A percentile compares a stretch with the other conserved stretches of the same genome.
These are phyloP conservation scores for Rutstroemia sp. DNA, from an alignment of 2,329 filamentous ascomycete genomes.

Conservation along the genomic window DNA sequence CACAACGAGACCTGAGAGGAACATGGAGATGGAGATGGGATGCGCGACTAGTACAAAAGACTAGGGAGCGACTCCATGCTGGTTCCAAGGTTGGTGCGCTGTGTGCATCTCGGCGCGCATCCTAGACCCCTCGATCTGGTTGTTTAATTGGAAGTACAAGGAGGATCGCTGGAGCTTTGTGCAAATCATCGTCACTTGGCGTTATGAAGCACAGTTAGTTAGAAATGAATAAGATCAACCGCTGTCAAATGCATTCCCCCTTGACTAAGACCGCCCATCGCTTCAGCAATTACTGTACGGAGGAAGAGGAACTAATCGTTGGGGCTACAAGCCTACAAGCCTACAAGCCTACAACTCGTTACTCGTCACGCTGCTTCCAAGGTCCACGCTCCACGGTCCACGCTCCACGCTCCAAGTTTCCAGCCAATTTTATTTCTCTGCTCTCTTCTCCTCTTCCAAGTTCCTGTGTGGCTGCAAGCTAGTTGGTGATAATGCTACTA, in stretches of 20 bases:
- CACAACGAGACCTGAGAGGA: too few species aligned
- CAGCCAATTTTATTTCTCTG: not conserved
- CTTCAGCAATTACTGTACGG: not conserved
- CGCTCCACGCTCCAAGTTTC: too few species aligned
- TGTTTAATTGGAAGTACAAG: not conserved
- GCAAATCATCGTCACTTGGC: constrained; percentile 11
- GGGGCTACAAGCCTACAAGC: not conserved
- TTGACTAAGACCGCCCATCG: not conserved
- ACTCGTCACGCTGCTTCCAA: not conserved
- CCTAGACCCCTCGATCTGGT: not conserved
- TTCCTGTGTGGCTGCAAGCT: constrained; percentile 9
- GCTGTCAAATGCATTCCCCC: constrained; percentile 1
- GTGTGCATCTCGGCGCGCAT: not conserved
- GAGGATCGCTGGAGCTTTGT: not conserved
- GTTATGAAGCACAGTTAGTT: not conserved
- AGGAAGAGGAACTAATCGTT: not conserved
- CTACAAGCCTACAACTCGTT: not conserved
- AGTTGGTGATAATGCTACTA: constrained; percentile 3
- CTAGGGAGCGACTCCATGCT: not conserved
- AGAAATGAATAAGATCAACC: constrained; percentile 6
- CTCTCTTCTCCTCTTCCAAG: not conserved
- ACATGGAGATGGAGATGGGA: too few species aligned
- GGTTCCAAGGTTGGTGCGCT: not conserved
- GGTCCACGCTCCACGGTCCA: too few species aligned
- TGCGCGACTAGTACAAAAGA: too few species aligned